Evolutionary conservation across 176 grass and related monocot genomes (phyloP).

Genomic region (Oryza meridionalis): DNA sequence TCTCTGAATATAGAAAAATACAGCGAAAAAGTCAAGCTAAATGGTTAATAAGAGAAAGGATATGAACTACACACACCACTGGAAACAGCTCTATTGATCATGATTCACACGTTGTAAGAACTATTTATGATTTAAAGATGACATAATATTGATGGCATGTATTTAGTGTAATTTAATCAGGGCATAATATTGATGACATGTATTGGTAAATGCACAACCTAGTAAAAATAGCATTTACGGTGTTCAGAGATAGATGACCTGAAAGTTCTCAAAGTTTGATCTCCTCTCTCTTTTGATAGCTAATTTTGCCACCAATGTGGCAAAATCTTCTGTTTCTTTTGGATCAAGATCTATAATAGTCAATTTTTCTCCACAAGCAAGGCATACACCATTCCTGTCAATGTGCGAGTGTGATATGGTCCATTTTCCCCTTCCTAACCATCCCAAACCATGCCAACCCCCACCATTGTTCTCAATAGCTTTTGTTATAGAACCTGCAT

Average conservation of each 20-base stretch:
- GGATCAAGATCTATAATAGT: slow-evolving; percentile 72
- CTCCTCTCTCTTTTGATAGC: slow-evolving; percentile 61
- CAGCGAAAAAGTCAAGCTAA: slow-evolving; percentile 4
- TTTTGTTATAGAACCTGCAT: slow-evolving; percentile 43
- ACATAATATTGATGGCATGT: not conserved
- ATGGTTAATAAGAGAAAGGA: not conserved
- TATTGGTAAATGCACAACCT: not conserved
- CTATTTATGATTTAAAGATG: slow-evolving; percentile 1
- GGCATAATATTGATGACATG: not conserved
- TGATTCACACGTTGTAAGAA: slow-evolving; percentile 18
- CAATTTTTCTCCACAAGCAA: slow-evolving; percentile 65
- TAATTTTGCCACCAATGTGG: slow-evolving; percentile 53
- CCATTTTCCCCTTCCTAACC: slow-evolving; percentile 74
- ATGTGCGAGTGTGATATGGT: slow-evolving; percentile 41
- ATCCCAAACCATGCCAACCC: slow-evolving; percentile 74
- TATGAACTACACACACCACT: not conserved
- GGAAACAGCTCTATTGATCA: not conserved
- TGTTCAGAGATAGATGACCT: slow-evolving; percentile 42
- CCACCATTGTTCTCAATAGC: slow-evolving; percentile 67
- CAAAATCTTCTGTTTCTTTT: slow-evolving; percentile 64
- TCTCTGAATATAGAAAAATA: slow-evolving; percentile 43
- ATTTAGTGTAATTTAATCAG: not conserved
- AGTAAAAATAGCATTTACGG: not conserved
- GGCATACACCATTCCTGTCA: slow-evolving; percentile 52
- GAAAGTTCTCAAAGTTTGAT: slow-evolving; percentile 64